Conservation (phyloP, 1,284 basidiomycete species). For the Rhodotorula sp. region DNA sequence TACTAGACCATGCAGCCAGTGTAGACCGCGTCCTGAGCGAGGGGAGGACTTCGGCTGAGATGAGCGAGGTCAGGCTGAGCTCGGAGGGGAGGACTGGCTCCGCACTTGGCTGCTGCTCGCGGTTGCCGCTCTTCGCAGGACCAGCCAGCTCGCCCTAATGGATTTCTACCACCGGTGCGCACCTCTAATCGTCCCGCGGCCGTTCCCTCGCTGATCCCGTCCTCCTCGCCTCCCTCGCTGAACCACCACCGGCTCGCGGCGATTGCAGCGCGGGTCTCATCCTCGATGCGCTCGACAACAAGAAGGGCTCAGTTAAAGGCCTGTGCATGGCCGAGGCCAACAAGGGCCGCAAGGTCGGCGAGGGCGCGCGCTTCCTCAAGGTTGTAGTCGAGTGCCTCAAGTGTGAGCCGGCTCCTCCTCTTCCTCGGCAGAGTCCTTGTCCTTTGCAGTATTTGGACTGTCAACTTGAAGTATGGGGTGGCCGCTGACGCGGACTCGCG, state of each 20-base stretch:
- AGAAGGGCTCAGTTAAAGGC: constrained; percentile 81
- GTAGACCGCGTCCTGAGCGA: too few relatives aligned
- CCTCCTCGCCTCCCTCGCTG: not conserved
- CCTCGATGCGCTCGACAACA: constrained; percentile 79
- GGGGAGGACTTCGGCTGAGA: too few relatives aligned
- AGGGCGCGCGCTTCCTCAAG: constrained; percentile 60
- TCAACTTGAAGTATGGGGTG: too few relatives aligned
- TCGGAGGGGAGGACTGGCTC: not conserved
- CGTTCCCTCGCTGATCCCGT: not conserved
- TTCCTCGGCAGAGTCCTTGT: too few relatives aligned
- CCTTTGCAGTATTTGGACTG: not conserved
- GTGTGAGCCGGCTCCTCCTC: constrained; percentile 61
- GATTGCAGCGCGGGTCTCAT: constrained; percentile 60
- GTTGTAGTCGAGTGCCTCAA: constrained; percentile 84
- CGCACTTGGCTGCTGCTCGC: not conserved
- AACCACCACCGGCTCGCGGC: too few relatives aligned
- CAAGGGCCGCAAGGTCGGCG: constrained; percentile 59
- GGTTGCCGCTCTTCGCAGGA: not conserved
- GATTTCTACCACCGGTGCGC: constrained; percentile 42
- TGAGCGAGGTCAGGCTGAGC: not conserved
- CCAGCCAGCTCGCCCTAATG: constrained; percentile 14
- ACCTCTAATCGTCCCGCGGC: rapidly evolving
- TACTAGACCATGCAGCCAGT: too few relatives aligned
- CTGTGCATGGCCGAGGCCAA: constrained; percentile 66
- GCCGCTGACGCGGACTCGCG: not conserved